Evolutionary conservation across 768 basidiomycete genomes (phyloP).

Genomic region (Mycena capillaripes): DNA sequence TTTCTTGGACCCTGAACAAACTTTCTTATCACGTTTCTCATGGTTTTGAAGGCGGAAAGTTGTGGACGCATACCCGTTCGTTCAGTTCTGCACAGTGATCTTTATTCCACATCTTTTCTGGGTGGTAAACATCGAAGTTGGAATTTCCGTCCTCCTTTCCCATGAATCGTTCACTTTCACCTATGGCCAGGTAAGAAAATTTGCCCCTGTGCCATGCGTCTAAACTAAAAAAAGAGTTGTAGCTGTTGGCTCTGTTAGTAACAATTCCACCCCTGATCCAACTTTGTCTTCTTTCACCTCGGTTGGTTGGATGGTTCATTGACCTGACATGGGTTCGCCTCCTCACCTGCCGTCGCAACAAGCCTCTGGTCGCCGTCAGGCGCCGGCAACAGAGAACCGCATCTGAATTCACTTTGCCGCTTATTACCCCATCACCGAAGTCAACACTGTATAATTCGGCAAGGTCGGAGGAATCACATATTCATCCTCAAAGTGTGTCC

Average conservation of each 20-base stretch:
- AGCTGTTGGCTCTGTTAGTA: constrained; percentile 30
- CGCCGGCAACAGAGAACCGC: background rate
- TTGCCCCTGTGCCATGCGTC: background rate
- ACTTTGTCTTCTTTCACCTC: constrained; percentile 18
- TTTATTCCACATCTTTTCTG: constrained; percentile 17
- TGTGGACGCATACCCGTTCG: constrained; percentile 28
- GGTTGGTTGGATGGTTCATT: constrained; percentile 16
- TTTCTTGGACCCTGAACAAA: too few relatives aligned
- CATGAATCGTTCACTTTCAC: constrained; percentile 20
- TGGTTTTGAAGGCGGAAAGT: constrained; percentile 18
- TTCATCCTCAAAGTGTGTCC: background rate
- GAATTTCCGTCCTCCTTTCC: background rate
- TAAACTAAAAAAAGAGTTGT: background rate
- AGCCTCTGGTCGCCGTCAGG: background rate
- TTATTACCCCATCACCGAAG: background rate
- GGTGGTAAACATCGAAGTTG: constrained; percentile 28
- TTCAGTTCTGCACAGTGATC: constrained; percentile 25
- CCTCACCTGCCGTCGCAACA: constrained; percentile 18
- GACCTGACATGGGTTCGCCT: constrained; percentile 29
- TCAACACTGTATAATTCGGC: background rate
- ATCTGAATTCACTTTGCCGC: background rate
- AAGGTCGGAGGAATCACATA: background rate
- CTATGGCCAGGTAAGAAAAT: constrained; percentile 26
- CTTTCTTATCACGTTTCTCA: background rate
- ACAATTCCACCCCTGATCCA: constrained; percentile 32